Evolutionary conservation across 345 rosid species (phyloP), one percentile per base, ranked within the genome.

Genomic region (Dipteronia dyeriana): DNA sequence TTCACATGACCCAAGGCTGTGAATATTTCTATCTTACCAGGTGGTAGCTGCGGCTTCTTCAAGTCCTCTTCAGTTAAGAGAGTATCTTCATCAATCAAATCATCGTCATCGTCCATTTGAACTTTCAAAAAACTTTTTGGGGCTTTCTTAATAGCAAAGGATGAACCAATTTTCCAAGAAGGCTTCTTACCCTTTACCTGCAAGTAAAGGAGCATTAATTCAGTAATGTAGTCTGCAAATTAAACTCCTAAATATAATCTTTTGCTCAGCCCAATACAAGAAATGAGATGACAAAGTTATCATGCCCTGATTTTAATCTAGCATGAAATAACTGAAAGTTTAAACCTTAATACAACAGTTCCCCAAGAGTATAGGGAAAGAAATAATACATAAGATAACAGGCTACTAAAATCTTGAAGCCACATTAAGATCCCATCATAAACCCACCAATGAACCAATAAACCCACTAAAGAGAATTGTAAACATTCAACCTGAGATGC

Each of bases 21-120:
- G 3, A 19, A 53, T 67, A 39, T 67, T 74, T 74, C 63, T 87
- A 12, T 29, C 78, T 49, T 75, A 65, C 78, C 22, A 5, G 64
- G 19, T 65, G 71, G 71, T 29, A 75, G 62, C 20, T 66, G 64
- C 0, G 78, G 78, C 54, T 65, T 75, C 64, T 65, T 66, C 64
- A 75, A 49, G 26, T 75, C 71, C 38, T 66, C 64, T 66, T 75
- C 97, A 16, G 98, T 91, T 78, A 96, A 84, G 31, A 94, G 97
- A 81, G 91, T 87, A 79, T 96, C 99, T 88, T 94, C 99, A 86
- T 94, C 99, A 70, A 96, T 96, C 81, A 96, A 83, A 85, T 94
- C 98, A 68, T 79, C 87, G 73, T 91, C 98, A 54, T 89, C 92
- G 34, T 87, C 91, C 14, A 89, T 43, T 78, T 84, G 87, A 77